Evolutionary conservation across 164 flowering plant genomes (phyloP).

Genomic region (Cinnamomum chago): DNA sequence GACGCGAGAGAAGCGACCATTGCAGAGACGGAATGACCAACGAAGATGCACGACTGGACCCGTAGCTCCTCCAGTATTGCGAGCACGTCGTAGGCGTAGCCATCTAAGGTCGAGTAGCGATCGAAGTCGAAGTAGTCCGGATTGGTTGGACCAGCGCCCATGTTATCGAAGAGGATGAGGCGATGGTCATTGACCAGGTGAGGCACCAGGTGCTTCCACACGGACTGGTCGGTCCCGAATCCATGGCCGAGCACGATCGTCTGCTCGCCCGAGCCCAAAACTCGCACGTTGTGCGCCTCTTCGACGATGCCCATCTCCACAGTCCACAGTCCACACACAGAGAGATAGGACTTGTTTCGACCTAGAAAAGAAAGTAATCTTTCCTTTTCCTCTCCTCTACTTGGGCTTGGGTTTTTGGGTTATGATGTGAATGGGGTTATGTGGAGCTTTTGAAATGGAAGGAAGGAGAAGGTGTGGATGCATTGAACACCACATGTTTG

Average conservation of each 20-base stretch:
- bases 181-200: conserved; percentile 32
- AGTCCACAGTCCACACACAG: background rate
- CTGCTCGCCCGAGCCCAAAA: conserved; percentile 33
- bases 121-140: conserved; percentile 67
- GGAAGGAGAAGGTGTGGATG: background rate
- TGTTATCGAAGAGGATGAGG: conserved; percentile 49
- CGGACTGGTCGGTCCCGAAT: conserved; percentile 59
- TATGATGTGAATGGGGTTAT: background rate
- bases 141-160: conserved; percentile 60
- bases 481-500: conserved; percentile 1
- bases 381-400: background rate
- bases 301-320: conserved; percentile 42
- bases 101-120: conserved; percentile 48
- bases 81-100: conserved; percentile 50
- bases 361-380: background rate
- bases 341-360: background rate
- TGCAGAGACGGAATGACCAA: conserved; percentile 89
- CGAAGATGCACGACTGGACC: conserved; percentile 58
- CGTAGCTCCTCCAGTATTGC: conserved; percentile 59
- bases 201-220: conserved; percentile 55
- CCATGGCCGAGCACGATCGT: conserved; percentile 46
- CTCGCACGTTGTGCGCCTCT: conserved; percentile 47
- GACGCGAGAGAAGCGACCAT: conserved; percentile 74
- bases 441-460: background rate
- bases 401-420: no score